phyloP scores from a whole-genome alignment of 345 rosid genomes.

The Salix viminalis region DNA sequence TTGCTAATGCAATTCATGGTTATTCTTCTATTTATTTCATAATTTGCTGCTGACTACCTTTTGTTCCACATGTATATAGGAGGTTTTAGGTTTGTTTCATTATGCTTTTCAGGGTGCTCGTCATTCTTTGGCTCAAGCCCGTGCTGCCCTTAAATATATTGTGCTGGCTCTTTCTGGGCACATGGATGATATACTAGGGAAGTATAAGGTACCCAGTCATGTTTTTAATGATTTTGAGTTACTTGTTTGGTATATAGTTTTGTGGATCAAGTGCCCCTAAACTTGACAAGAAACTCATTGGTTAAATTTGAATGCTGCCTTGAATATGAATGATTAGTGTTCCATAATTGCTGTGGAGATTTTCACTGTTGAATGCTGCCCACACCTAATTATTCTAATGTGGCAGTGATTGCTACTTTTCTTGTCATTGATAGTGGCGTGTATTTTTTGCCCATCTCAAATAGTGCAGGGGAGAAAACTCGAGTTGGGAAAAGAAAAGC shows the following conservation, averaged over 20 bases:
- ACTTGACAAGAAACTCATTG: not conserved
- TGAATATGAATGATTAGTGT: not conserved
- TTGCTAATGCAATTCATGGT: not conserved
- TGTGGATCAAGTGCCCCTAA: not conserved
- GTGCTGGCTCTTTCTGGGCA: conserved; percentile 78
- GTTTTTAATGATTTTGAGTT: not conserved
- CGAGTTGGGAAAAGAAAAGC: too few relatives aligned
- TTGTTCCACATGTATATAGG: not conserved
- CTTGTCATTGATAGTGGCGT: too few relatives aligned
- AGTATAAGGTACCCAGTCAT: conserved; percentile 55
- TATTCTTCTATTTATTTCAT: not conserved
- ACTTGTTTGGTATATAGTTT: not conserved
- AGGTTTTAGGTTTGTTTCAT: conserved; percentile 2
- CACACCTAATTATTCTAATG: not conserved
- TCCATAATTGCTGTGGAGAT: not conserved
- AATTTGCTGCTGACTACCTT: not conserved
- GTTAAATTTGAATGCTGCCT: not conserved
- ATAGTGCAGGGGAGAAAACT: too few relatives aligned
- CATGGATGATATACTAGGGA: conserved; percentile 70
- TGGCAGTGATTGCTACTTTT: not conserved
- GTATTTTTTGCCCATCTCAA: too few relatives aligned
- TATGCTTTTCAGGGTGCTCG: too few relatives aligned
- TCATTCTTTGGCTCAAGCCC: conserved; percentile 43
- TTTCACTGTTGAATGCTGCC: not conserved
- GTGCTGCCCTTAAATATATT: conserved; percentile 69